Conservation (phyloP, 345 rosid genomes). For the Noccaea bulbosa region DNA sequence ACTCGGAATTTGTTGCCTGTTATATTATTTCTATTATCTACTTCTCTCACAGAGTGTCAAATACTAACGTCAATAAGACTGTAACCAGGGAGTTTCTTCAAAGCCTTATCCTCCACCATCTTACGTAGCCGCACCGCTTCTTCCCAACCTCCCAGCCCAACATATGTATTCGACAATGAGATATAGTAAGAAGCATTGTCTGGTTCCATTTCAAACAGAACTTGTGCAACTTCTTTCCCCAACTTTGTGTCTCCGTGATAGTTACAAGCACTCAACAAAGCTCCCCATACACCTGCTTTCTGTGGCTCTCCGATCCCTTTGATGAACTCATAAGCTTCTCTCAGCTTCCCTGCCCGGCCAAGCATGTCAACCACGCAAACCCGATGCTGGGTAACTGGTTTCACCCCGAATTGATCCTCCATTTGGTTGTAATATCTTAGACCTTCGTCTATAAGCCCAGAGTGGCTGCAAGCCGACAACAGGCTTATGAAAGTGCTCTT, state of each 20-base stretch:
- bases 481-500: constrained; percentile 57
- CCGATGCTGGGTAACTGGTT: constrained; percentile 53
- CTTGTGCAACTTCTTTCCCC: constrained; percentile 58
- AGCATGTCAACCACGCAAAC: constrained; percentile 62
- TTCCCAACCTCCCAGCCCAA: constrained; percentile 54
- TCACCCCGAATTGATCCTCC: constrained; percentile 47
- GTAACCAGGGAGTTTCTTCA: constrained; percentile 52
- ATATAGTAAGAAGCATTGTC: constrained; percentile 53
- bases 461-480: constrained; percentile 62
- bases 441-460: constrained; percentile 55
- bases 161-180: constrained; percentile 56
- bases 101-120: constrained; percentile 41
- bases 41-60: neutral
- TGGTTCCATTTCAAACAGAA: constrained; percentile 62
- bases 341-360: constrained; percentile 59
- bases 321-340: constrained; percentile 58
- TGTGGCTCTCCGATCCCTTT: constrained; percentile 41
- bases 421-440: constrained; percentile 52
- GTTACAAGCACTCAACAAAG: constrained; percentile 59
- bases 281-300: constrained; percentile 61
- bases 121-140: constrained; percentile 54
- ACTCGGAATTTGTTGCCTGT: constrained; percentile 1
- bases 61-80: constrained; percentile 47
- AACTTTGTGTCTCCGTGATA: constrained; percentile 50
- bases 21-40: neutral